Evolutionary conservation across 768 basidiomycete genomes (phyloP).

Genomic region (Mycena olivaceomarginata): DNA sequence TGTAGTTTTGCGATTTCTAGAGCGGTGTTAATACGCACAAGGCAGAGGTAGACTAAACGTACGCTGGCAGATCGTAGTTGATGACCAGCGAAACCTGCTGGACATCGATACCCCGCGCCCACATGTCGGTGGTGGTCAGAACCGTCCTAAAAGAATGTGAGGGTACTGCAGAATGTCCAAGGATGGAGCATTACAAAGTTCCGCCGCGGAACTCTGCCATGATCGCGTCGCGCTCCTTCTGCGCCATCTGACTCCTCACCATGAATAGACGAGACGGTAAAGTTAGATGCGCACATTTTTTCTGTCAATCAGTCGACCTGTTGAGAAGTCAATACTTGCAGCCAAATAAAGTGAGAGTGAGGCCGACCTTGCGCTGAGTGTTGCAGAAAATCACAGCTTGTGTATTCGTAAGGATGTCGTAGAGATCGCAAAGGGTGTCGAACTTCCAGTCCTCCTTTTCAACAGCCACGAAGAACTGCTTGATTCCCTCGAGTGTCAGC

Average conservation of each 20-base stretch:
- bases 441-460: constrained; percentile 99
- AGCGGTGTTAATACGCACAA: constrained; percentile 37
- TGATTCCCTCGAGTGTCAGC: constrained; percentile 96
- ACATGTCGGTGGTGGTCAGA: constrained; percentile 96
- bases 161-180: constrained; percentile 30
- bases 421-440: constrained; percentile 97
- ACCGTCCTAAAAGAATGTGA: constrained; percentile 76
- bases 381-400: constrained; percentile 99
- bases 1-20: constrained; percentile 98
- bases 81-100: constrained; percentile 98
- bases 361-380: constrained; percentile 92
- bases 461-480: constrained; percentile 92
- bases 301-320: constrained; percentile 99
- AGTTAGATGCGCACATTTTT: constrained; percentile 99
- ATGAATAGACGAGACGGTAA: constrained; percentile 97
- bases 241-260: constrained; percentile 98
- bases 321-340: constrained; percentile 27
- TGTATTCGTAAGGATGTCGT: constrained; percentile 98
- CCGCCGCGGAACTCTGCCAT: constrained; percentile 98
- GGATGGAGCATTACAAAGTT: constrained; percentile 79
- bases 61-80: constrained; percentile 97
- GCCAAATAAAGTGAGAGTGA: constrained; percentile 6
- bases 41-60: constrained; percentile 54
- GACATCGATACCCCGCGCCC: constrained; percentile 99
- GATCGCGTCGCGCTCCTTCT: constrained; percentile 96